Percentiles rank a stretch among this genome's conserved stretches.
Conservation (phyloP, 106 monocot genomes). For the Posidonia australis region DNA sequence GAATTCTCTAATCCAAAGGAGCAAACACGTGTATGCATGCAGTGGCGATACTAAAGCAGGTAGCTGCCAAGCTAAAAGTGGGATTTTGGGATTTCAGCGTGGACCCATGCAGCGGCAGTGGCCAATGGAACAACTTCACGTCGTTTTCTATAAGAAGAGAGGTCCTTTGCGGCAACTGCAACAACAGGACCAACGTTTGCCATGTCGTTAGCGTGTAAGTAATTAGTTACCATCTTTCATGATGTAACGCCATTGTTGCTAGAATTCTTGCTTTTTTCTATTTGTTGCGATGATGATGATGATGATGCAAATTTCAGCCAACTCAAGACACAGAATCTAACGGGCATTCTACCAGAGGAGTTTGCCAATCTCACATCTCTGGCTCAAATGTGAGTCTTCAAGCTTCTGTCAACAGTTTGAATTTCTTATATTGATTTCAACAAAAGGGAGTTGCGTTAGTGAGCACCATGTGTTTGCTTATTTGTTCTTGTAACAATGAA, state of each 20-base stretch:
- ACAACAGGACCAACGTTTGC: constrained; percentile 10
- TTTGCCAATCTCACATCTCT: constrained; percentile 16
- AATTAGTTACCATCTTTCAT: neutral
- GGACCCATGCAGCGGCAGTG: constrained; percentile 5
- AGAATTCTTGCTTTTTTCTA: too few relatives aligned
- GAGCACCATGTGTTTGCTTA: too few relatives aligned
- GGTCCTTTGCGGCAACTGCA: constrained; percentile 19
- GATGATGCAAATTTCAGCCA: constrained; percentile 1
- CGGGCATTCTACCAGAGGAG: constrained; percentile 17
- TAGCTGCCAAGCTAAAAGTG: constrained; percentile 8
- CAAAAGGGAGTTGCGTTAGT: too few relatives aligned
- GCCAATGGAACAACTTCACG: neutral
- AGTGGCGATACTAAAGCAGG: constrained; percentile 7
- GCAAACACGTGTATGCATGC: too few relatives aligned
- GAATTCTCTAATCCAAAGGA: too few relatives aligned
- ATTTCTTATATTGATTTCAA: neutral
- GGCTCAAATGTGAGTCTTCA: neutral
- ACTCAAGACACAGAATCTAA: constrained; percentile 19
- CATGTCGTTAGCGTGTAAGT: constrained; percentile 20
- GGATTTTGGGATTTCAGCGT: constrained; percentile 16
- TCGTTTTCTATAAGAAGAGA: neutral
- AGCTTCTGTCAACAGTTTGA: neutral
- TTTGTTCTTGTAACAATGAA: too few relatives aligned
- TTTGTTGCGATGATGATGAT: too few relatives aligned
- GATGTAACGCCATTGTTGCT: neutral